Percentiles rank a stretch among this genome's conserved stretches.
These are phyloP conservation scores for Diaporthe caulivora DNA, from an alignment of 2,329 filamentous ascomycete genomes.

Conservation along the genomic window DNA sequence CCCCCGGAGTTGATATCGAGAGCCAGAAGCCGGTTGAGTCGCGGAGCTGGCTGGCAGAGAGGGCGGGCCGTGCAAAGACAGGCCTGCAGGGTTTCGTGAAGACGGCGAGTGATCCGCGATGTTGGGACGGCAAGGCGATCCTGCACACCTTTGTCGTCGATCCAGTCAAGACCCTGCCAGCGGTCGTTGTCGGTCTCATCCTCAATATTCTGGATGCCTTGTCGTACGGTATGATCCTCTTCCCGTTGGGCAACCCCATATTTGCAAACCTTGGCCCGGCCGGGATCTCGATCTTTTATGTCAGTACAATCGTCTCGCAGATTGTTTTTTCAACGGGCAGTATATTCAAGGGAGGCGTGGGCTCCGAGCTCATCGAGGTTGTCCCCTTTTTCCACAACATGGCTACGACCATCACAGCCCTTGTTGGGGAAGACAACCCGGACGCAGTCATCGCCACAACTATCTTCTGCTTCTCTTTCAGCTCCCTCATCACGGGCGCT, in stretches of 20 bases:
- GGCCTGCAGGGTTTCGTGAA: constrained; percentile 44
- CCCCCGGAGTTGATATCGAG: constrained; percentile 59
- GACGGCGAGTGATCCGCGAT: constrained; percentile 70
- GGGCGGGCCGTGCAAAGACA: constrained; percentile 41
- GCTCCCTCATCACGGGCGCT: constrained; percentile 88
- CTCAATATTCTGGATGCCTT: constrained; percentile 95
- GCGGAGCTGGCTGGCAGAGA: constrained; percentile 52
- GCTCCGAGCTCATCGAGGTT: constrained; percentile 98
- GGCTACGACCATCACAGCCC: constrained; percentile 86
- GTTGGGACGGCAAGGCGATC: constrained; percentile 77
- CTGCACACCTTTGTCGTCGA: constrained; percentile 74
- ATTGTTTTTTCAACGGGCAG: constrained; percentile 89
- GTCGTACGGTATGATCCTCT: constrained; percentile 97
- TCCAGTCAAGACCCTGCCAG: constrained; percentile 80
- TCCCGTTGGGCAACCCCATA: constrained; percentile 87
- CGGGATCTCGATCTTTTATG: constrained; percentile 98
- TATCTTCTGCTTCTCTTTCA: constrained; percentile 90
- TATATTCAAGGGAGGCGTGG: constrained; percentile 89
- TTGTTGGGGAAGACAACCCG: constrained; percentile 83
- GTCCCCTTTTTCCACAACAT: constrained; percentile 99
- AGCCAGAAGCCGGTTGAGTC: constrained; percentile 57
- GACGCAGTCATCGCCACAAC: constrained; percentile 94
- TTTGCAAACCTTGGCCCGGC: constrained; percentile 90
- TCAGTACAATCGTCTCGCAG: constrained; percentile 96
- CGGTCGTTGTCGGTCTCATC: constrained; percentile 88